A percentile compares a stretch with the other conserved stretches of the same genome.
Conservation (phyloP, 352 stramenopile species). For the Saprolegnia parasitica region DNA sequence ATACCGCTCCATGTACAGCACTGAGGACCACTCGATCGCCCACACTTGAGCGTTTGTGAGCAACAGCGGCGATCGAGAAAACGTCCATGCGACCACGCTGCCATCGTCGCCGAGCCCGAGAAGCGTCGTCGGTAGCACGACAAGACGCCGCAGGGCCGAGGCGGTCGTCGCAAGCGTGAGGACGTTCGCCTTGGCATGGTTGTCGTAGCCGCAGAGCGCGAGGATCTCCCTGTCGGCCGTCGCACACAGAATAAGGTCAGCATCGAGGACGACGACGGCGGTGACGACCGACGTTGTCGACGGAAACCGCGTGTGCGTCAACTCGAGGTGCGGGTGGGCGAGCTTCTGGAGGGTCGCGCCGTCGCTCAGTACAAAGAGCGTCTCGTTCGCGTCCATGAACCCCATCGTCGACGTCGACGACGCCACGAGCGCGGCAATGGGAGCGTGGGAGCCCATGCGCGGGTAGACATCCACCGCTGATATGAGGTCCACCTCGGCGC, state of each 20-base stretch:
- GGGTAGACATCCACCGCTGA: background rate
- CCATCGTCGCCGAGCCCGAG: background rate
- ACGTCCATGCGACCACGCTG: background rate
- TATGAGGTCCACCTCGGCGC: background rate
- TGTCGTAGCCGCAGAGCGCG: constrained; percentile 6
- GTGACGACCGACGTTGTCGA: background rate
- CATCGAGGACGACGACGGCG: background rate
- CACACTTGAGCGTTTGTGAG: background rate
- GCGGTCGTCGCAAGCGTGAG: background rate
- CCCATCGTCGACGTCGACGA: background rate
- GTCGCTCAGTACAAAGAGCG: background rate
- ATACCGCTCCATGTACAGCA: background rate
- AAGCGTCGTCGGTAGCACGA: background rate
- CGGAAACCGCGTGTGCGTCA: background rate
- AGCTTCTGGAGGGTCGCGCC: background rate
- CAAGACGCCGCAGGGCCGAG: background rate
- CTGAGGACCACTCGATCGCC: background rate
- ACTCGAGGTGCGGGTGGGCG: background rate
- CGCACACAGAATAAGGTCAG: background rate
- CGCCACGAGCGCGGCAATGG: background rate
- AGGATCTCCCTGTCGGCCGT: background rate
- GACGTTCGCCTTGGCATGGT: background rate
- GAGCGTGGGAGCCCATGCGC: background rate
- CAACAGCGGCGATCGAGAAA: background rate
- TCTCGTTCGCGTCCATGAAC: background rate